Conservation (phyloP, 805 yeast genomes). For the Debaryomyces castellii region DNA sequence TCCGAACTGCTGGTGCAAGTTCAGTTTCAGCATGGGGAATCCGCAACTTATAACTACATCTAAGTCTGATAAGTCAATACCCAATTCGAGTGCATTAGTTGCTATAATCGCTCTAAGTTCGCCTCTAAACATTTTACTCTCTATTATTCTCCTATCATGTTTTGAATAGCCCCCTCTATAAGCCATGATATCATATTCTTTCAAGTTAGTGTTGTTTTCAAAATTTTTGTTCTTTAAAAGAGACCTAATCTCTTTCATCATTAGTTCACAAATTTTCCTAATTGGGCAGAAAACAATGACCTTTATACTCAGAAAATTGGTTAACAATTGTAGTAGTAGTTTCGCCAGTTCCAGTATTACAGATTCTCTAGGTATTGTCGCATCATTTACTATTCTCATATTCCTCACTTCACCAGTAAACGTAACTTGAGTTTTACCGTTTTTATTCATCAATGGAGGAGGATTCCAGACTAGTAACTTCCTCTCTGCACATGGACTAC, state of each 20-base stretch:
- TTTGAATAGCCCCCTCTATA: constrained; percentile 95
- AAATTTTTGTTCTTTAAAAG: constrained; percentile 31
- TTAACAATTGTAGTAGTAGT: constrained; percentile 63
- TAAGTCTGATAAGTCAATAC: constrained; percentile 89
- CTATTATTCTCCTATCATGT: constrained; percentile 82
- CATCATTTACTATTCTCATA: constrained; percentile 7
- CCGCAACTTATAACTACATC: constrained; percentile 94
- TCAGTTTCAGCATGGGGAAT: constrained; percentile 83
- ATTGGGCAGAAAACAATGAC: constrained; percentile 90
- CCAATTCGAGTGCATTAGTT: constrained; percentile 92
- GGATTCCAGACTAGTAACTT: constrained; percentile 84
- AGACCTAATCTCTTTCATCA: constrained; percentile 81
- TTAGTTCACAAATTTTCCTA: constrained; percentile 78
- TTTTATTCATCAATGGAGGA: constrained; percentile 57
- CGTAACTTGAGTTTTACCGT: constrained; percentile 40
- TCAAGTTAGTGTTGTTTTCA: constrained; percentile 37
- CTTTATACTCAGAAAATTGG: constrained; percentile 55
- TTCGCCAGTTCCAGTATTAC: constrained; percentile 77
- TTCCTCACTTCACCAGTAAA: constrained; percentile 2
- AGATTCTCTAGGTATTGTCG: constrained; percentile 51
- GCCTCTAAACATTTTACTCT: constrained; percentile 87
- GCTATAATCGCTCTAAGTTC: constrained; percentile 83
- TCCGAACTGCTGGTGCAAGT: constrained; percentile 94
- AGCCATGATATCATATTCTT: constrained; percentile 70
- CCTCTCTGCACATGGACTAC: constrained; percentile 83